Base-by-base conservation (phyloP, 768 basidiomycete genomes). In the Sutorius australiensis region DNA sequence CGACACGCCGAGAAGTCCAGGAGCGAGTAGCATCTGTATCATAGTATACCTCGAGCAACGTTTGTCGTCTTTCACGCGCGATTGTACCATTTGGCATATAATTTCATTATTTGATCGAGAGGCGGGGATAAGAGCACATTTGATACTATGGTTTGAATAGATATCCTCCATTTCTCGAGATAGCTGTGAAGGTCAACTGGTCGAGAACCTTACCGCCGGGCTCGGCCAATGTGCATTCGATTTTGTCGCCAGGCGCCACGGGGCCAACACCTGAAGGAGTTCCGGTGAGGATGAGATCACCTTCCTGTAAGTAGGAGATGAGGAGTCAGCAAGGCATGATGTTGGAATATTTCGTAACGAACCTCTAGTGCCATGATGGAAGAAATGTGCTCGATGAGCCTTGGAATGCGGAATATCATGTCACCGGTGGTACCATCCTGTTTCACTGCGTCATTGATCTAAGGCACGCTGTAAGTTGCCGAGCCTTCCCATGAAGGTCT, bases 301-400 rank as follows among this genome's bases (percentile, higher is more conserved):
- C 92, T 69, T 94, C 92, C 90, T 95, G 67, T 17, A 19, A 45
- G 19, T 11, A 34, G 12, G 32, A 16, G 14, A 21, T 16, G 31
- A 21, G 13, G 2, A 13, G 21, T 51, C 24, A 49, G 41, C 14
- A 37, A 48, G 27, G 46, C 12, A 30, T 24, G 7, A 13, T 9
- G 6, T 28, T 45, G 8, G 38, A 48, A 19, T 6, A 30, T 5
- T 41, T 11, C 3, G 38, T 2, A 47, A 62, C 75, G 43, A 14
- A 89, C 94, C 79, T 97, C 93, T n/a, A 99, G 79, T 0, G 87
- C 86, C 94, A 98, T 97, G 70, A 99, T 95, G 5, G 92, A 89
- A 2, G 94, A 95, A 50, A 95, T 79, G 64, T 95, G 94, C 58
- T 89, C 83, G 57, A 98, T 87, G 46, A 98, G 77, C 19, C 82